phyloP scores from a whole-genome alignment of 495 filamentous ascomycete species.

The Venustampulla echinocandica region DNA sequence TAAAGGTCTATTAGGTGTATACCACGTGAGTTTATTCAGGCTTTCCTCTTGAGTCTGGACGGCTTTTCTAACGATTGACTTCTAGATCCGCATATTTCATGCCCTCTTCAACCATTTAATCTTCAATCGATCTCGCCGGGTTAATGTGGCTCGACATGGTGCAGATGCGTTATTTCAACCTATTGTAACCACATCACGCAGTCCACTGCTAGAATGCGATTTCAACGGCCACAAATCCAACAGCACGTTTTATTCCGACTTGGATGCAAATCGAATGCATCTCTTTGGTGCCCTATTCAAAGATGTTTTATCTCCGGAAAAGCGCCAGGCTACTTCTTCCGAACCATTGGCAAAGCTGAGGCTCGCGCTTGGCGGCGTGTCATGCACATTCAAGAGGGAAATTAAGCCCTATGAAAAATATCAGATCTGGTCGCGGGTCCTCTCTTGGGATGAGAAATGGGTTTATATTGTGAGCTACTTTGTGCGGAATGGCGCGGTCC shows the following conservation, averaged over 20 bases:
- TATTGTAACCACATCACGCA: slow-evolving; percentile 46
- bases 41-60: background rate
- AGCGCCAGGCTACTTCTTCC: background rate
- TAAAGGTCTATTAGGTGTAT: background rate
- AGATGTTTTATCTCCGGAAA: background rate
- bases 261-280: slow-evolving; percentile 60
- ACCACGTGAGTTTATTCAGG: background rate
- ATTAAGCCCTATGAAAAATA: slow-evolving; percentile 57
- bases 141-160: background rate
- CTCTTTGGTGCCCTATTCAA: slow-evolving; percentile 27
- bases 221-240: slow-evolving; percentile 80
- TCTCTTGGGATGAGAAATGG: slow-evolving; percentile 80
- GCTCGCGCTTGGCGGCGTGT: slow-evolving; percentile 51
- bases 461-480: slow-evolving; percentile 65
- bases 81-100: background rate
- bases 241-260: slow-evolving; percentile 69
- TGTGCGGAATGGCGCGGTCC: slow-evolving; percentile 49
- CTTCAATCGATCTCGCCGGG: background rate
- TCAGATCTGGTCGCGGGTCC: slow-evolving; percentile 57
- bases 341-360: background rate
- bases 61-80: background rate
- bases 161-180: slow-evolving; percentile 47
- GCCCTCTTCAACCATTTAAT: background rate
- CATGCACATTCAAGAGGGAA: slow-evolving; percentile 58
- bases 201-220: slow-evolving; percentile 58